A percentile compares a stretch with the other conserved stretches of the same genome.
These are phyloP conservation scores for Mortierella sp. DNA, from an alignment of 371 early-diverging fungal genomes.

Conservation along the genomic window DNA sequence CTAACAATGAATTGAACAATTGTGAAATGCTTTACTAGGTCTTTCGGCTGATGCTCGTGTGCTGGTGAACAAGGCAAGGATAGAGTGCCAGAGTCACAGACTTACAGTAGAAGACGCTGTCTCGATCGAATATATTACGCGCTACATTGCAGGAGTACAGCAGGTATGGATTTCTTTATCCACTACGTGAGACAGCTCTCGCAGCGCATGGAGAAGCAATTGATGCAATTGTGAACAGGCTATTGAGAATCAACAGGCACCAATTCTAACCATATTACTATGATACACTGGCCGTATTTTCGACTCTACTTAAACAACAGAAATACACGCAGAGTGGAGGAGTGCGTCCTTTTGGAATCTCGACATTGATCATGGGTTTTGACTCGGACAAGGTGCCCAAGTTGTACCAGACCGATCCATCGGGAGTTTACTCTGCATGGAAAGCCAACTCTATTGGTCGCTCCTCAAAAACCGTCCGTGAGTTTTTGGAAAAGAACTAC, in stretches of 20 bases:
- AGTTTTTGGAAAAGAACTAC: constrained; percentile 98
- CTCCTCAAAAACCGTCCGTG: constrained; percentile 96
- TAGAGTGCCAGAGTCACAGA: constrained; percentile 98
- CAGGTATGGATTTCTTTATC: constrained; percentile 72
- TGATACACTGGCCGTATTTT: neutral
- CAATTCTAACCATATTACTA: no score
- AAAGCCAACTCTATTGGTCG: constrained; percentile 98
- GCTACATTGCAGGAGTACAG: constrained; percentile 96
- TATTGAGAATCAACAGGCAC: no score
- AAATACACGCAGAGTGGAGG: constrained; percentile 99
- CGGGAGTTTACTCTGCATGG: constrained; percentile 99
- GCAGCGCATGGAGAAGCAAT: neutral
- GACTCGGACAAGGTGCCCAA: constrained; percentile 86
- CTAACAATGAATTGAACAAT: neutral
- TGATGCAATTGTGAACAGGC: neutral
- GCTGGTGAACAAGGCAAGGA: constrained; percentile 95
- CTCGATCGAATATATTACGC: constrained; percentile 97
- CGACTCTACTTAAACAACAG: constrained; percentile 58
- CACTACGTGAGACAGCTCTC: neutral
- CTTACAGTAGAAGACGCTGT: constrained; percentile 98
- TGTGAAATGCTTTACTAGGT: constrained; percentile 63
- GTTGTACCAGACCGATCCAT: constrained; percentile 99
- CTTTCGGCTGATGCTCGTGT: constrained; percentile 98
- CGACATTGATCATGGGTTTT: constrained; percentile 97
- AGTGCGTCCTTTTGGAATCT: constrained; percentile 99